phyloP scores from a whole-genome alignment of 2,329 filamentous ascomycete species.

The Rutstroemia sp. region DNA sequence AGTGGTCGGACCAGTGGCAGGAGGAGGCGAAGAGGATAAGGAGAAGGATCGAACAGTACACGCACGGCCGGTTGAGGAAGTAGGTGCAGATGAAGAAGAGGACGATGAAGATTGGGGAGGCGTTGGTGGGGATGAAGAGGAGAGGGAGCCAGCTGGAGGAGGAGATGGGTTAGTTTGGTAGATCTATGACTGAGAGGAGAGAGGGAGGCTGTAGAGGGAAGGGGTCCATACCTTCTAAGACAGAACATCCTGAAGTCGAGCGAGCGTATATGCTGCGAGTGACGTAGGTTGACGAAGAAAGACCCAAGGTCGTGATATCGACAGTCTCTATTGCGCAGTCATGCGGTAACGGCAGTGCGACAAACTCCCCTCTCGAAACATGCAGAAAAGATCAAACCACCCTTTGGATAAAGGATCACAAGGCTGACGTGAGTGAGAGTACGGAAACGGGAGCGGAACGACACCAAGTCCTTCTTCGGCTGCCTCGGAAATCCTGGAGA shows the following conservation, averaged over 20 bases:
- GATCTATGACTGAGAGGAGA: background rate
- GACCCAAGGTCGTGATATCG: slow-evolving; percentile 6
- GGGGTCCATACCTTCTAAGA: slow-evolving; percentile 44
- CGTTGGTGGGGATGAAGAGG: slow-evolving; percentile 82
- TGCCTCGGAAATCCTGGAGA: background rate
- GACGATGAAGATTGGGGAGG: slow-evolving; percentile 77
- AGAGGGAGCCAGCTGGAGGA: slow-evolving; percentile 68
- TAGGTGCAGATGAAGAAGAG: slow-evolving; percentile 90
- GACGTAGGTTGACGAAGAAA: background rate
- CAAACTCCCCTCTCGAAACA: background rate
- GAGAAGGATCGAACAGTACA: slow-evolving; percentile 95
- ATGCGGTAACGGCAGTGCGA: slow-evolving; percentile 13
- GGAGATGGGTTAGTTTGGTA: background rate
- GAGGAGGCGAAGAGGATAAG: slow-evolving; percentile 90
- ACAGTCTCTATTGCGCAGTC: slow-evolving; percentile 16
- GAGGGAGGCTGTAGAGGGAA: background rate
- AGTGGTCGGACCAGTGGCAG: slow-evolving; percentile 81
- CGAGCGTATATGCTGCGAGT: too few relatives aligned
- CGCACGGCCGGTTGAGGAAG: slow-evolving; percentile 91
- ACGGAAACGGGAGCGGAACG: too few relatives aligned
- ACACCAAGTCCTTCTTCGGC: too few relatives aligned
- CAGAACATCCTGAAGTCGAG: slow-evolving; percentile 46
- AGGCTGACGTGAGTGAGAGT: too few relatives aligned
- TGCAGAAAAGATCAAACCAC: too few relatives aligned
- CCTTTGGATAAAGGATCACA: too few relatives aligned